Base-by-base conservation (phyloP, 371 early-diverging fungal genomes). In the Rhizopus microsporus region DNA sequence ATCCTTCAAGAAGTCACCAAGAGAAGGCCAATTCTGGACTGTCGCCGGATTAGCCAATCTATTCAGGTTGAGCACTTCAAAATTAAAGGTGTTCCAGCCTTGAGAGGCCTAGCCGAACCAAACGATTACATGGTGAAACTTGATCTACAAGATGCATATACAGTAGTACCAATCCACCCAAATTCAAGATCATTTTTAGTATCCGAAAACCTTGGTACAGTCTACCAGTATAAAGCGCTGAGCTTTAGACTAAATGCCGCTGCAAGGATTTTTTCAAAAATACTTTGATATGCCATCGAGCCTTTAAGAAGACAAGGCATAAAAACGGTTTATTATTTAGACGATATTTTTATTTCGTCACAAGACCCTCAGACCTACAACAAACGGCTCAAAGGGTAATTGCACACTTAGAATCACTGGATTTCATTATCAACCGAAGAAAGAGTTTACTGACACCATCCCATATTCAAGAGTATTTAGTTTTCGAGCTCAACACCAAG, bases 1-100 rank as follows among this genome's bases (percentile, higher is more conserved):
- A 61, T 51, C 35, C 34, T 55, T 3, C 50, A 61, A 38, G 56
- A 61, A 44, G 15, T 42, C 31, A 60, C 49, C 1, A 60, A 60
- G 23, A 13, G 61, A 39, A 23, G 62, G 5, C 62, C 62, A 23
- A 23, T n/a, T n/a, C n/a, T n/a, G n/a, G n/a, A n/a, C n/a, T n/a
- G n/a, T n/a, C n/a, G n/a, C n/a, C n/a, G n/a, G 30, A 7, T 62
- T 3, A 62, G 52, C 46, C 30, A 33, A 7, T 62, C 15, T 38
- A 30, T 29, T 47, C 37, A 35, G 7, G 6, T 44, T 7, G 30
- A 48, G 6, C 48, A 48, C n/a, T 48, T 48, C 48, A 48, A 48
- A 31, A 16, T 48, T 10, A 13, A 48, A 48, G 48, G 48, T 5
- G 31, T 48, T 5, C 48, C 48, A 29, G 48, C 48, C 13, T 13